phyloP scores from a whole-genome alignment of 148 eudicot genomes.

The Suaeda aralocaspica region DNA sequence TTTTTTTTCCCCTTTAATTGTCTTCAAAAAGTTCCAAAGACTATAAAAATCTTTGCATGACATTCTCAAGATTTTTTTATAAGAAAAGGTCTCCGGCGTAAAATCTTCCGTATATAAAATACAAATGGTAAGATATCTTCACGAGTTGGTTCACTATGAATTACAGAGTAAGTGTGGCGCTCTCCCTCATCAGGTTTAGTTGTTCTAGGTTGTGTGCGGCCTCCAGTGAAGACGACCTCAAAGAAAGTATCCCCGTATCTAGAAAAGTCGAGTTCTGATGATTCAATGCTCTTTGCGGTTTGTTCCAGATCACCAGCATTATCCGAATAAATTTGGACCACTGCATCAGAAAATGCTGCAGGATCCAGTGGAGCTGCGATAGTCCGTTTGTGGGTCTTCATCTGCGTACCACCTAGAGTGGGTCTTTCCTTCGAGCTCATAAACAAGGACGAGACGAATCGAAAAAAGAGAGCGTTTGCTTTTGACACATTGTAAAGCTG shows the following conservation, averaged over 20 bases:
- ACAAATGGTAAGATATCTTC: conserved; percentile 86
- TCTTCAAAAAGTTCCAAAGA: conserved; percentile 95
- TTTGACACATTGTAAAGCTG: too few species aligned
- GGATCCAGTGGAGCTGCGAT: conserved; percentile 99
- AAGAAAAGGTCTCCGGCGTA: conserved; percentile 87
- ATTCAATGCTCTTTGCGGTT: conserved; percentile 82
- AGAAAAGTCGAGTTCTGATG: conserved; percentile 89
- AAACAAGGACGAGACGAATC: conserved; percentile 39
- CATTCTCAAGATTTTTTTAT: conserved; percentile 98
- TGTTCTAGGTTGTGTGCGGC: conserved; percentile 98
- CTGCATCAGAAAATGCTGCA: conserved; percentile 99
- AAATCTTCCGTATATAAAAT: conserved; percentile 81
- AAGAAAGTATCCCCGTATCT: conserved; percentile 99
- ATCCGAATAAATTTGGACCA: conserved; percentile 99
- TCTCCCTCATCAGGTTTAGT: conserved; percentile 98
- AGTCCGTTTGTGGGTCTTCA: conserved; percentile 99
- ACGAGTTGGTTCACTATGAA: conserved; percentile 81
- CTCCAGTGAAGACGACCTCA: conserved; percentile 95
- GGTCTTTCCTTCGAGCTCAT: conserved; percentile 97
- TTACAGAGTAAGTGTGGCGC: conserved; percentile 82
- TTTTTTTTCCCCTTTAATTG: conserved; percentile 84
- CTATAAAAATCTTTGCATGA: conserved; percentile 83
- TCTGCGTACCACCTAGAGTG: conserved; percentile 99
- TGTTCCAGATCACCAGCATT: conserved; percentile 99
- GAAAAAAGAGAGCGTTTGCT: conserved; percentile 21